Conservation (phyloP, 1,284 basidiomycete genomes). For the Cryptococcus sp. region DNA sequence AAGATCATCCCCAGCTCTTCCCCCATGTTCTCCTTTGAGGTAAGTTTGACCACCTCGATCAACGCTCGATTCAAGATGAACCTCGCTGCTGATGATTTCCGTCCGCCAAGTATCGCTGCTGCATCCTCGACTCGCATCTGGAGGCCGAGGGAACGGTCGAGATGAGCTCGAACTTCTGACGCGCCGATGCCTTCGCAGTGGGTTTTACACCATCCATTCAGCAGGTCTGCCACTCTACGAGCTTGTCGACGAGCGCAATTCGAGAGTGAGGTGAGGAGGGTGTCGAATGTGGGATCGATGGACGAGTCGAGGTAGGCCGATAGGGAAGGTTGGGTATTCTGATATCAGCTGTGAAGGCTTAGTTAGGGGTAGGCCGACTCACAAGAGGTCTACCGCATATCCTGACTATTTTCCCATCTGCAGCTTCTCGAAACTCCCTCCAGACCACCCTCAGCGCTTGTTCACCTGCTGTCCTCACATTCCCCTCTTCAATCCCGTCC, state of each 20-base stretch:
- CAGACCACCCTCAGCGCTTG: constrained; percentile 82
- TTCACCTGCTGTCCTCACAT: constrained; percentile 63
- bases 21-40: constrained; percentile 68
- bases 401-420: constrained; percentile 67
- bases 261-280: constrained; percentile 71
- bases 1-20: constrained; percentile 69
- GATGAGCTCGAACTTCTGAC: constrained; percentile 41
- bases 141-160: constrained; percentile 33
- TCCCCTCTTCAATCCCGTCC: constrained; percentile 18
- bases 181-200: constrained; percentile 63
- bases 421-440: constrained; percentile 69
- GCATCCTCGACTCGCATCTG: constrained; percentile 51
- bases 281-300: constrained; percentile 72
- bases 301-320: constrained; percentile 62
- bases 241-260: constrained; percentile 79
- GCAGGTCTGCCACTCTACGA: constrained; percentile 76
- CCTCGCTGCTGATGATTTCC: constrained; percentile 69
- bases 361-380: constrained; percentile 32
- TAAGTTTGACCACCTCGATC: constrained; percentile 65
- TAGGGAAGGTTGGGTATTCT: constrained; percentile 66
- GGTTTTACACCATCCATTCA: constrained; percentile 77
- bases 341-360: background rate
- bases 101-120: constrained; percentile 59
- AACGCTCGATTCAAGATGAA: constrained; percentile 84
- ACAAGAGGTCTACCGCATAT: constrained; percentile 67